Conservation (phyloP, 2,329 filamentous ascomycete genomes). For the Sordariomycetes sp. region DNA sequence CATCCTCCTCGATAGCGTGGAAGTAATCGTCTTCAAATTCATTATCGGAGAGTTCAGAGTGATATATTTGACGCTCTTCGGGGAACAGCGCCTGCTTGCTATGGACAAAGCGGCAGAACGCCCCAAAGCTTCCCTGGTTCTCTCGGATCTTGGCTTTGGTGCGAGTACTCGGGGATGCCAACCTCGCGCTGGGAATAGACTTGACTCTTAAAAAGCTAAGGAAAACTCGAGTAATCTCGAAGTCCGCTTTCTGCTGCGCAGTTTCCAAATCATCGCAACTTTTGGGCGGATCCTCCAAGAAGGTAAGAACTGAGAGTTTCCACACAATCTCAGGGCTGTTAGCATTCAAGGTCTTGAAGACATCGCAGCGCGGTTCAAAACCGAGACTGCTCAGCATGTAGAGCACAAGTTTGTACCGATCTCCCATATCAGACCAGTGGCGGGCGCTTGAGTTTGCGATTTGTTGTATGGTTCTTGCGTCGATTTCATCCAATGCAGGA, state of each 20-base stretch:
- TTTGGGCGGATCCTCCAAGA: slow-evolving; percentile 9
- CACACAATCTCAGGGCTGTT: slow-evolving; percentile 10
- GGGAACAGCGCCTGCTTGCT: slow-evolving; percentile 17
- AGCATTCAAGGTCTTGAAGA: slow-evolving; percentile 13
- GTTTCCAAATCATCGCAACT: slow-evolving; percentile 6
- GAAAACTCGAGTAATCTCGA: slow-evolving; percentile 21
- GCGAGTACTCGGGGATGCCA: slow-evolving; percentile 10
- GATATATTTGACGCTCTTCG: slow-evolving; percentile 21
- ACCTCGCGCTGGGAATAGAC: slow-evolving; percentile 9
- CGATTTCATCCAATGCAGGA: slow-evolving; percentile 13
- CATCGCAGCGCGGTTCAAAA: slow-evolving; percentile 15
- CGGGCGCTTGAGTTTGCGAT: no score
- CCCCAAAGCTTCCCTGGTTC: slow-evolving; percentile 8
- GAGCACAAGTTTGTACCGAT: slow-evolving; percentile 19
- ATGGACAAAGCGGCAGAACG: slow-evolving; percentile 17
- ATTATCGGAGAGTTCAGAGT: slow-evolving; percentile 12
- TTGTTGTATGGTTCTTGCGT: slow-evolving; percentile 6
- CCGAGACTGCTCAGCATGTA: slow-evolving; percentile 18
- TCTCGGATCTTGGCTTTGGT: slow-evolving; percentile 9
- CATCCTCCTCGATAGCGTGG: slow-evolving; percentile 9
- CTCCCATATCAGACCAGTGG: slow-evolving; percentile 16
- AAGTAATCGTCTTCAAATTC: slow-evolving; percentile 7
- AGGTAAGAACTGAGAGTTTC: slow-evolving; percentile 8
- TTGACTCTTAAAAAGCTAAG: slow-evolving; percentile 17
- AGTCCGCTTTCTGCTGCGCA: slow-evolving; percentile 10